Evolutionary conservation across 257 asterid species (phyloP), one percentile per base, ranked within the genome.

Genomic region (Leptodermis oblonga): DNA sequence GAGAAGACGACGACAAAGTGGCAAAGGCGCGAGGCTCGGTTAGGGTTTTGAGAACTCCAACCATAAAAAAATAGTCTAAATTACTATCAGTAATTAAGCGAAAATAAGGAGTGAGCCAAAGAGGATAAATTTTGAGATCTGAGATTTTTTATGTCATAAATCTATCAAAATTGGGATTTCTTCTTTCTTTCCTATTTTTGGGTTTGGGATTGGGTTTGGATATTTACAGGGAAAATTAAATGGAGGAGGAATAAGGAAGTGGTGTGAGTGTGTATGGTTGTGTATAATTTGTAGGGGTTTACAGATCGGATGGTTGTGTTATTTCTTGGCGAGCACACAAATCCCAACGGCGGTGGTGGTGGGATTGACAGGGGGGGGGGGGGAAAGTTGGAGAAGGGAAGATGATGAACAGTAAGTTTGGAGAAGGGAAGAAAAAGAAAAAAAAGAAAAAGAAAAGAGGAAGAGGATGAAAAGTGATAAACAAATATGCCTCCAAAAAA

Each of bases 1-100:
- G 62, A 4, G 89, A 82, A 10, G 82, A 78, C 37, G 88, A 74
- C 18, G 82, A 86, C 62, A 80, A 52, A 33, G 85, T 81, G 73
- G 86, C 80, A 68, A 87, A 79, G 69, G 95, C 84, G 80, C 92
- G 96, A 13, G 97, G 96, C 54, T 86, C 62, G 2, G 78, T 65
- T 22, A 88, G 76, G 76, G 92, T 88, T 86, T 90, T 95, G 46
- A 90, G 73, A 78, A 70, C 85, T 63, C 92, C 97, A 88, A 87
- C 89, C 83, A 86, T 76, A n/a, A 61, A 51, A 68, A 66, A 66
- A 66, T 60, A 65, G 58, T 22, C 58, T 5, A 20, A 31, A 5
- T 30, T 4, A 70, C 42, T 13, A 1, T 28, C 17, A n/a, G n/a
- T n/a, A n/a, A n/a, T n/a, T n/a, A n/a, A n/a, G n/a, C n/a, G n/a